Evolutionary conservation across 1,284 basidiomycete species (phyloP), one percentile per base, ranked within the genome.

Genomic region (Porodaedalea pini): DNA sequence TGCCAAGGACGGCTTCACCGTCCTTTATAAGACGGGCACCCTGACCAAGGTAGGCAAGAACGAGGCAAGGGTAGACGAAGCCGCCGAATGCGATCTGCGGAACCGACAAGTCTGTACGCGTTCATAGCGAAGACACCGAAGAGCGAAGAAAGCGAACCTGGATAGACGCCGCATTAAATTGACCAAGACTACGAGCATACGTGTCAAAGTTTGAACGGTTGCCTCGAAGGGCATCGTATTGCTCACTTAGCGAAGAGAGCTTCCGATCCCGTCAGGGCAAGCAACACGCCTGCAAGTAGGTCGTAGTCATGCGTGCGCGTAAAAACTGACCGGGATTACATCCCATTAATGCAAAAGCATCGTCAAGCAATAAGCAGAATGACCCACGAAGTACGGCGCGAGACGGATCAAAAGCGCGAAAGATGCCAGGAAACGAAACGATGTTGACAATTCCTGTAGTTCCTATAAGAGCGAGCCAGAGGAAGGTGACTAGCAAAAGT

Each of bases 11-110:
- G 0, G 52, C 61, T 8, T 76, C 74, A 3, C 79, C 78, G 56
- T 82, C 75, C 0, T 63, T 59, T 53, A 87, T 80, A 27, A 88
- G 69, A 2, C 77, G 72, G 10, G 86, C 82, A 13, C 86, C 86
- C 70, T 89, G 86, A 1, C 86, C 86, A 25, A 87, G 78, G 63
- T 87, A 87, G 2, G 82, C 81, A 0, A 88, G 70, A 1, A 83
- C 58, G n/a, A 89, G 72, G 6, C 78, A 75, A 2, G 86, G 86
- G 64, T 83, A 86, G 0, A 82, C 80, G 52, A 83, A 72, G 19
- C 55, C 64, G 15, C 70, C 65, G 63, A 88, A 87, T 0, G 76
- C 84, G 29, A 77, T 69, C 79, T n/a, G n/a, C n/a, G n/a, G n/a
- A n/a, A n/a, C n/a, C n/a, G n/a, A n/a, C n/a, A n/a, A n/a, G n/a